Evolutionary conservation across 148 eudicot genomes (phyloP).

Genomic region (Tetragonia tetragonoides): DNA sequence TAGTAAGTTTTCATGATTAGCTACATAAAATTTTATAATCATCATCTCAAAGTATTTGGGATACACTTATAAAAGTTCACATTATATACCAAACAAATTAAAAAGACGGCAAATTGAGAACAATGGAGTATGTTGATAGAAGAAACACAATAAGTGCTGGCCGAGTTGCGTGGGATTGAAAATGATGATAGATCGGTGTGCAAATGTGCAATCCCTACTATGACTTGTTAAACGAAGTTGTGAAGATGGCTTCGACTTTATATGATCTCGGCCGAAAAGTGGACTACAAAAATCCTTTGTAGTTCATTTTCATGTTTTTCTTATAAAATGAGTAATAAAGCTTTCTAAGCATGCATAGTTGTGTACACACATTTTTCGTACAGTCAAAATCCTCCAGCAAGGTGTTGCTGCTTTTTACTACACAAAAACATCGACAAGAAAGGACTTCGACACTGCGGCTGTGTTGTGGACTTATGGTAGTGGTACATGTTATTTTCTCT

Average conservation of each 20-base stretch:
- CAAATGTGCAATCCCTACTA: constrained; percentile 3
- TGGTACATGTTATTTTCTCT: too few species aligned
- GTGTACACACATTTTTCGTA: not conserved
- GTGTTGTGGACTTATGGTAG: not conserved
- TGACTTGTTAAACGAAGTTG: not conserved
- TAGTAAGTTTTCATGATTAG: not conserved
- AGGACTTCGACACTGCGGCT: constrained; percentile 14
- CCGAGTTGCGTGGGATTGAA: not conserved
- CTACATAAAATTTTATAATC: not conserved
- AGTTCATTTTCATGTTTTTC: not conserved
- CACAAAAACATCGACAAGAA: constrained; percentile 17
- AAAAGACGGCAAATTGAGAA: not conserved
- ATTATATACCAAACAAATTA: not conserved
- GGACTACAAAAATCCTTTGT: not conserved
- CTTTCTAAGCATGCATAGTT: constrained; percentile 23
- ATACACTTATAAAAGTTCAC: not conserved
- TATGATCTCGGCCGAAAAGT: constrained; percentile 16
- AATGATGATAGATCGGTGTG: constrained; percentile 15
- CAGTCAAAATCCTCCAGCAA: not conserved
- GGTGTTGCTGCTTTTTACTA: constrained; percentile 25
- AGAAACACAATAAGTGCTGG: not conserved
- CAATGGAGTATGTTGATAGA: not conserved
- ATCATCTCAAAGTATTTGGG: not conserved
- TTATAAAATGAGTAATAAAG: not conserved
- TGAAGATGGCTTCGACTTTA: not conserved